These are phyloP conservation scores for Micromonas pusilla DNA, from an alignment of 139 green algal genomes.

Conservation along the genomic window DNA sequence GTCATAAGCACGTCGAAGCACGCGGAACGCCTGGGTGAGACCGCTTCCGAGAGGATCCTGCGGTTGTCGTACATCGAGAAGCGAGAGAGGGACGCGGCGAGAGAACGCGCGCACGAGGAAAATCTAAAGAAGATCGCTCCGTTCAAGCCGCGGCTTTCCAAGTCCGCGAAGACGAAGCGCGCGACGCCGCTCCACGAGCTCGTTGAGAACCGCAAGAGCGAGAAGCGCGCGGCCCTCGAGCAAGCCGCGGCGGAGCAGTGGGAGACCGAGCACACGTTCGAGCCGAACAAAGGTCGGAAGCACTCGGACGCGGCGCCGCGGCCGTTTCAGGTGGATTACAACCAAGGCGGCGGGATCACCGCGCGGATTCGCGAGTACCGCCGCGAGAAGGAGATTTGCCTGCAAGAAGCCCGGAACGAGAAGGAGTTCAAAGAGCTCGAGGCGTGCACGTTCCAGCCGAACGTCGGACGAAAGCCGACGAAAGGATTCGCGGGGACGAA, in stretches of 20 bases:
- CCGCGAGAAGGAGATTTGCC: constrained; percentile 1
- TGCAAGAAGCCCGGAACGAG: constrained; percentile 2
- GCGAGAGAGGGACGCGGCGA: background rate
- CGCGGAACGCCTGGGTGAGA: background rate
- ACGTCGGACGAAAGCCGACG: constrained; percentile 1
- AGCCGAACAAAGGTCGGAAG: background rate
- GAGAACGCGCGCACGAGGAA: background rate
- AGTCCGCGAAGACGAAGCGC: background rate
- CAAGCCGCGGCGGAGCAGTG: background rate
- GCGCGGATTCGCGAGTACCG: background rate
- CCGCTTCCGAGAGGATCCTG: background rate
- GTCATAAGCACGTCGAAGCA: background rate
- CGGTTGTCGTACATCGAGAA: constrained; percentile 12
- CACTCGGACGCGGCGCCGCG: background rate
- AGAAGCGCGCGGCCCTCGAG: background rate
- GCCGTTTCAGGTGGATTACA: constrained; percentile 13
- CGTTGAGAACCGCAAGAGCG: background rate
- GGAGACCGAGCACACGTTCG: constrained; percentile 6
- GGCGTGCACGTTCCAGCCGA: constrained; percentile 8
- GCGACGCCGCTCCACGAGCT: constrained; percentile 1
- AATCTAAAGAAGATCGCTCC: constrained; percentile 14
- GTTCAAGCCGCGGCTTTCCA: constrained; percentile 12
- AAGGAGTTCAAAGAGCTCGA: constrained; percentile 3
- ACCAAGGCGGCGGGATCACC: background rate
- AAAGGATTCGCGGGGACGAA: background rate